Evolutionary conservation across 2,329 filamentous ascomycete species (phyloP).

Genomic region (Keithomyces neogunnii): DNA sequence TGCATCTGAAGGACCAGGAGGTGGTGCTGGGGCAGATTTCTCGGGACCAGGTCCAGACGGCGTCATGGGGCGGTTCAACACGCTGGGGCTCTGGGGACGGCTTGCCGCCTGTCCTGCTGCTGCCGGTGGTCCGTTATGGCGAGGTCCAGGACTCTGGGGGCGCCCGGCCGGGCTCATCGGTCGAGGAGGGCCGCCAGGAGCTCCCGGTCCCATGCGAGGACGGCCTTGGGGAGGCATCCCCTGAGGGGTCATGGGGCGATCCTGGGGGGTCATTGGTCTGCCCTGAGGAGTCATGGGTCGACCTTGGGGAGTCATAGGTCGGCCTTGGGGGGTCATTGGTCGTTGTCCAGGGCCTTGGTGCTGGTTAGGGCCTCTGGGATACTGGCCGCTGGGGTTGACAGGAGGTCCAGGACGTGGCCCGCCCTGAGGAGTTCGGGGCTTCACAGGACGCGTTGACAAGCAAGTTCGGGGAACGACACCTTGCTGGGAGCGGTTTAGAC

Average conservation of each 20-base stretch:
- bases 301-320: conserved; percentile 11
- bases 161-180: conserved; percentile 34
- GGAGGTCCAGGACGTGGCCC: conserved; percentile 44
- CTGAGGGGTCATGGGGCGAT: conserved; percentile 4
- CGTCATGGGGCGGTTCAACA: conserved; percentile 30
- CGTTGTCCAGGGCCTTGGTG: conserved; percentile 22
- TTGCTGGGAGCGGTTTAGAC: conserved; percentile 82
- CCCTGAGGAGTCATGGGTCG: conserved; percentile 3
- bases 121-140: conserved; percentile 8
- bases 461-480: conserved; percentile 92
- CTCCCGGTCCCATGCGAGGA: conserved; percentile 14
- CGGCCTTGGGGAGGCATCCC: neutral
- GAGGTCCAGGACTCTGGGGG: conserved; percentile 1
- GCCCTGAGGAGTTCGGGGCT: conserved; percentile 57
- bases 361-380: conserved; percentile 10
- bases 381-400: conserved; percentile 29
- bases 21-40: conserved; percentile 29
- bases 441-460: conserved; percentile 83
- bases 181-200: conserved; percentile 13
- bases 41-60: conserved; percentile 39
- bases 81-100: conserved; percentile 33
- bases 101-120: conserved; percentile 21
- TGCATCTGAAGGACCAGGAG: conserved; percentile 26
- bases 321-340: conserved; percentile 31
- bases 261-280: conserved; percentile 1